Base-by-base conservation (phyloP, 176 grass and related monocot genomes). In the Zea luxurians region DNA sequence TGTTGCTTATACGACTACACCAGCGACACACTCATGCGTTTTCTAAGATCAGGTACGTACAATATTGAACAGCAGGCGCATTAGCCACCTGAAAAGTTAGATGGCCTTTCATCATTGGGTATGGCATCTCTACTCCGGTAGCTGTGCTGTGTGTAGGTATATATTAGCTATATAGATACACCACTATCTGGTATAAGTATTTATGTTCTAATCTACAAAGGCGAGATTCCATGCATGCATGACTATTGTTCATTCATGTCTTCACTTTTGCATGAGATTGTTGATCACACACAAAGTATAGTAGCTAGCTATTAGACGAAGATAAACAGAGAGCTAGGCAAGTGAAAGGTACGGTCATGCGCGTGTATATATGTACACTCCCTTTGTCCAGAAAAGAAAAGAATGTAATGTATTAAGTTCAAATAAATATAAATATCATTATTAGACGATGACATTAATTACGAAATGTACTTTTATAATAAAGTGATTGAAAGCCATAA, bases 61-160 rank as follows among this genome's bases (percentile, higher is more conserved):
- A 27, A 27, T 27, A 66, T 13, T 13, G 64, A 48, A 82, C 13
- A 82, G 52, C 12, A 87, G 20, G 42, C 9, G 69, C 50, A 68
- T 38, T 61, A 69, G 69, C 2, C 47, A 64, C 64, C 76, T 80
- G 61, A 75, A 84, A 84, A 80, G 55, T 63, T 78, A 57, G n/a
- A 55, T 53, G 44, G 61, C 64, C 62, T 75, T 84, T 76, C 86
- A 84, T 71, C 76, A 71, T 84, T 66, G 64, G 41, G 40, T 34
- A 78, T 16, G 41, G 48, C 85, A 37, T 66, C 64, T 83, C n/a
- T 60, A 38, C 27, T 47, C 13, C 35, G 6, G 27, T 8, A 16
- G 57, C n/a, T 50, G 9, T 21, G 45, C 10, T 38, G 37, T 21
- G 55, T 71, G 38, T 43, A 16, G 59, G 36, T 21, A 68, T 53